Conservation (phyloP, 2,329 filamentous ascomycete species). For the Bipolaris zeicola region DNA sequence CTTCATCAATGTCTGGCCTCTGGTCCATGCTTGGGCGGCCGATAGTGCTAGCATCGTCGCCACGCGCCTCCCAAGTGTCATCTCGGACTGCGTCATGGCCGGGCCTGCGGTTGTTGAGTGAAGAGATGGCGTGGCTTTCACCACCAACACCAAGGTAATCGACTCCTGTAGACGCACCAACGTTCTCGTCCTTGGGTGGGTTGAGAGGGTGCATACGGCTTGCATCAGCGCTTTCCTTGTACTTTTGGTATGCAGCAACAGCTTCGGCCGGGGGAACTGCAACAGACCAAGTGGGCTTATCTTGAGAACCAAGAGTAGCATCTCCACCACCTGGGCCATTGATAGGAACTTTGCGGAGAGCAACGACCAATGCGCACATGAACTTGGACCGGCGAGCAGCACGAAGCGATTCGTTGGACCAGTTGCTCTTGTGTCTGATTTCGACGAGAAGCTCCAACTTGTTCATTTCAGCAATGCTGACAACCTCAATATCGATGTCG, state of each 20-base stretch:
- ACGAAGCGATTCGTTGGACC: conserved; percentile 75
- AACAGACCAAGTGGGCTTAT: conserved; percentile 84
- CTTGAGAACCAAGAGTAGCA: conserved; percentile 63
- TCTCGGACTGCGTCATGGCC: conserved; percentile 53
- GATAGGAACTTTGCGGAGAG: conserved; percentile 86
- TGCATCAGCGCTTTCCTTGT: conserved; percentile 60
- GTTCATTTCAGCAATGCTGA: conserved; percentile 81
- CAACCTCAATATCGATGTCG: conserved; percentile 78
- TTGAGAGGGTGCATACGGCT: conserved; percentile 66
- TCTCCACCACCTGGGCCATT: conserved; percentile 76
- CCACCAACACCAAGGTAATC: conserved; percentile 42
- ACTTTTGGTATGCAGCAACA: conserved; percentile 62
- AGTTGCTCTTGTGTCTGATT: conserved; percentile 79
- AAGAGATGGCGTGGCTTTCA: conserved; percentile 51
- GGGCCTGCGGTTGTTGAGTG: conserved; percentile 52
- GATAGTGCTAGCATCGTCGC: conserved; percentile 46
- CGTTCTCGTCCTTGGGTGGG: conserved; percentile 35
- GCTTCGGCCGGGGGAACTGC: conserved; percentile 73
- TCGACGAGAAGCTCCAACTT: conserved; percentile 83
- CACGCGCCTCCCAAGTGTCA: conserved; percentile 51
- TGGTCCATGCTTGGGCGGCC: conserved; percentile 51
- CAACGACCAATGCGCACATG: conserved; percentile 88
- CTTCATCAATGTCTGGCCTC: conserved; percentile 54
- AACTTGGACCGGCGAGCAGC: conserved; percentile 88
- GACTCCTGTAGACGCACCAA: conserved; percentile 38